Percentiles rank a stretch among this genome's conserved stretches.
Conservation (phyloP, 768 basidiomycete genomes). For the Hygrocybe punicea region DNA sequence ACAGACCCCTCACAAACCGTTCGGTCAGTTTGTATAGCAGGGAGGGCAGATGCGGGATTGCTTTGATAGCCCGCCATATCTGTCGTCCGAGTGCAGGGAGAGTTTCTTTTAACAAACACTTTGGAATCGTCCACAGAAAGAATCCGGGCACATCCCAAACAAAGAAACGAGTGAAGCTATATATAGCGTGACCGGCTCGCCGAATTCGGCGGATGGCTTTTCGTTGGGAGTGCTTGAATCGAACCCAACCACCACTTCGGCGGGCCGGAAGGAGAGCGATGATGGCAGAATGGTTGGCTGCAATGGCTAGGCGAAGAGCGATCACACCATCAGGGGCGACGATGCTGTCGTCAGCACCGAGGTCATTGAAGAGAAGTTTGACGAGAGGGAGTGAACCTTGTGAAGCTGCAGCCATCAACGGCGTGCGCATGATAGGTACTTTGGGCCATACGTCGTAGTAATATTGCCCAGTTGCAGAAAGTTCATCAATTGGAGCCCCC, state of each 20-base stretch:
- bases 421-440: background rate
- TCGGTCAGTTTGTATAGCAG: background rate
- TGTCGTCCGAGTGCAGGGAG: background rate
- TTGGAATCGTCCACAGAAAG: background rate
- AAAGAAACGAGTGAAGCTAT: background rate
- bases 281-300: background rate
- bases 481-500: background rate
- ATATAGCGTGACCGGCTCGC: background rate
- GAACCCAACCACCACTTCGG: background rate
- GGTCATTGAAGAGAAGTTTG: background rate
- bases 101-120: background rate
- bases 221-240: slow-evolving; percentile 1
- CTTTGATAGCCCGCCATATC: background rate
- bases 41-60: background rate
- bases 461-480: background rate
- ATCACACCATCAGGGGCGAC: background rate
- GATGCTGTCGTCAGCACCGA: background rate
- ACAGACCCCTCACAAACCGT: background rate
- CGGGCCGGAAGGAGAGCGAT: background rate
- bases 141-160: background rate
- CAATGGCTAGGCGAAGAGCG: background rate
- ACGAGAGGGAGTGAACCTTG: background rate
- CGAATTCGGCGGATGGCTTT: background rate
- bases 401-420: background rate
- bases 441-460: background rate